Conservation (phyloP, 148 eudicot genomes). For the Spergularia marina region DNA sequence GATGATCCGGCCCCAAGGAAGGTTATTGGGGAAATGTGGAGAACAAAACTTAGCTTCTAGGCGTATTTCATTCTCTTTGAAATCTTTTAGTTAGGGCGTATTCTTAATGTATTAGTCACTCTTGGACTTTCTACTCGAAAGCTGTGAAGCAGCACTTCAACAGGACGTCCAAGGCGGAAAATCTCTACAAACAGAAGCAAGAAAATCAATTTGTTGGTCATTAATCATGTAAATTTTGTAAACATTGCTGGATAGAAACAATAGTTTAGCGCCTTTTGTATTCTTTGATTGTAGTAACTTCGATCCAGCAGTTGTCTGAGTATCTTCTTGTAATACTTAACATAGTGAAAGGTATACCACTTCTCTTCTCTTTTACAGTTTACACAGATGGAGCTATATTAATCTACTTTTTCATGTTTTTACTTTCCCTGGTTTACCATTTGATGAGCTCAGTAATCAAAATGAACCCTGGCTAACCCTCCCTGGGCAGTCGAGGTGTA, state of each 20-base stretch:
- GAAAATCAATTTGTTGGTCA: slow-evolving; percentile 15
- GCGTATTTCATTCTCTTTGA: background rate
- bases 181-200: background rate
- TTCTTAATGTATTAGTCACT: slow-evolving; percentile 17
- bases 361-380: background rate
- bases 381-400: too few species aligned
- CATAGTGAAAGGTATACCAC: background rate
- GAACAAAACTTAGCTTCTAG: slow-evolving; percentile 73
- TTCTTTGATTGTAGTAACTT: background rate
- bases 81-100: slow-evolving; percentile 3
- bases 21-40: slow-evolving; percentile 94
- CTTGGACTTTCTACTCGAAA: background rate
- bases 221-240: slow-evolving; percentile 20
- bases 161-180: too few species aligned
- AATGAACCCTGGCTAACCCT: too few species aligned
- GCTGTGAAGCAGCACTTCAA: background rate
- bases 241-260: slow-evolving; percentile 2
- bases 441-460: too few species aligned
- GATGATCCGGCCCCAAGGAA: slow-evolving; percentile 86
- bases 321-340: background rate
- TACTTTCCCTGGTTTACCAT: background rate
- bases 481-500: too few species aligned
- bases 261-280: background rate
- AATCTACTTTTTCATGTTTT: background rate
- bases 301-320: background rate